Evolutionary conservation across 2,329 filamentous ascomycete species (phyloP).

Genomic region (Clonostachys chloroleuca): DNA sequence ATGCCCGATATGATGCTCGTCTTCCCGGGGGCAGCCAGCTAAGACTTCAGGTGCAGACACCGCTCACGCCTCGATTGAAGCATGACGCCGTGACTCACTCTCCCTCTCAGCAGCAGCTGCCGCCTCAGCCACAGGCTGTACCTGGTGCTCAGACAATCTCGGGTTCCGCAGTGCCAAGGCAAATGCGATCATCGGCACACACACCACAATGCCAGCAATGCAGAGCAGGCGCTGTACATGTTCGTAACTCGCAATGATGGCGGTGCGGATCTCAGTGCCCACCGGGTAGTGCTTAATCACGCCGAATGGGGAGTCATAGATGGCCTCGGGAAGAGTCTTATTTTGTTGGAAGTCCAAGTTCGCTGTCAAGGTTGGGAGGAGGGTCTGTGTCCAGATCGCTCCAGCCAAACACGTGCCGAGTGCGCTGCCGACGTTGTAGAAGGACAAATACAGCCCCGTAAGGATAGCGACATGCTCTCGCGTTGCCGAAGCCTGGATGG

Average conservation of each 20-base stretch:
- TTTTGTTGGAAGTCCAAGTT: conserved; percentile 27
- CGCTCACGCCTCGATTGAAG: too few relatives aligned
- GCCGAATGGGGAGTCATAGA: conserved; percentile 30
- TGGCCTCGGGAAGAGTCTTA: conserved; percentile 21
- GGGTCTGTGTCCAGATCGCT: conserved; percentile 34
- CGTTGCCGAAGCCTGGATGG: conserved; percentile 29
- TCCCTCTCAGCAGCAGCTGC: conserved; percentile 1
- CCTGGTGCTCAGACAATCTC: conserved; percentile 33
- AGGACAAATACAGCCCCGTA: conserved; percentile 30
- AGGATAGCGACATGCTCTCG: conserved; percentile 30
- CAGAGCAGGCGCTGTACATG: conserved; percentile 37
- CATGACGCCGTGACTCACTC: too few relatives aligned
- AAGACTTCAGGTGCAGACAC: too few relatives aligned
- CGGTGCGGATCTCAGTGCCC: conserved; percentile 34
- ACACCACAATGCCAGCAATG: conserved; percentile 38
- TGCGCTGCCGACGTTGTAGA: conserved; percentile 35
- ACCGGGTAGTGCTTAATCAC: conserved; percentile 26
- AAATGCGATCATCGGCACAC: conserved; percentile 39
- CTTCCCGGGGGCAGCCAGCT: too few relatives aligned
- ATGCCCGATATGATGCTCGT: too few relatives aligned
- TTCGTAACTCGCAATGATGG: conserved; percentile 38
- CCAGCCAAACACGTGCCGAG: conserved; percentile 33
- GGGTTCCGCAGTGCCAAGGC: conserved; percentile 37
- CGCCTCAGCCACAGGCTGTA: conserved; percentile 16
- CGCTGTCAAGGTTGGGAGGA: conserved; percentile 21